phyloP scores from a whole-genome alignment of 139 green algal genomes.

The Mychonastes homosphaera region DNA sequence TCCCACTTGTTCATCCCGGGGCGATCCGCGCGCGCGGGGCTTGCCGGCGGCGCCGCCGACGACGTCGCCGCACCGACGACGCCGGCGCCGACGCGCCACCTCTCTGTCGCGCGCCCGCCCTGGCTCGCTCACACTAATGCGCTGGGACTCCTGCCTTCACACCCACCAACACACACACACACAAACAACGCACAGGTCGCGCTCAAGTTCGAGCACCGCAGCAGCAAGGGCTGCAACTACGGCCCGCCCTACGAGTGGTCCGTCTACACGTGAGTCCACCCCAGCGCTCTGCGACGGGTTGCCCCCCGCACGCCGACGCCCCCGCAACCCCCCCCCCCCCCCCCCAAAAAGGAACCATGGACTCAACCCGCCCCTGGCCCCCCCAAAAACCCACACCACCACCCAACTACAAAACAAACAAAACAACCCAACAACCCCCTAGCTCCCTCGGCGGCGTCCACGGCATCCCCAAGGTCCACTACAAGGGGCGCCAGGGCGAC shows the following conservation, averaged over 20 bases:
- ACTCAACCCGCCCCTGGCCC: background rate
- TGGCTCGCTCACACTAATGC: background rate
- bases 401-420: background rate
- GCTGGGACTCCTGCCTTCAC: background rate
- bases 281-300: background rate
- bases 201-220: conserved; percentile 96
- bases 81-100: too few relatives aligned
- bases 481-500: conserved; percentile 91
- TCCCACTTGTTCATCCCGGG: too few relatives aligned
- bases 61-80: too few relatives aligned
- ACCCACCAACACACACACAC: conserved; percentile 1
- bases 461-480: conserved; percentile 92
- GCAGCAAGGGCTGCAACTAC: conserved; percentile 96
- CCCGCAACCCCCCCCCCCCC: background rate
- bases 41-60: too few relatives aligned
- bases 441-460: conserved; percentile 65
- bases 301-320: background rate
- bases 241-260: conserved; percentile 97
- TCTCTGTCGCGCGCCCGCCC: too few relatives aligned
- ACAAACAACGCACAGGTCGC: conserved; percentile 57
- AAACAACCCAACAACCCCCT: conserved; percentile 1
- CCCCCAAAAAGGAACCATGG: background rate
- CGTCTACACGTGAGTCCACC: conserved; percentile 75
- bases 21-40: too few relatives aligned
- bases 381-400: background rate